Evolutionary conservation across 495 filamentous ascomycete species (phyloP), one percentile per base, ranked within the genome.

Genomic region (Thermothielavioides terrestris): DNA sequence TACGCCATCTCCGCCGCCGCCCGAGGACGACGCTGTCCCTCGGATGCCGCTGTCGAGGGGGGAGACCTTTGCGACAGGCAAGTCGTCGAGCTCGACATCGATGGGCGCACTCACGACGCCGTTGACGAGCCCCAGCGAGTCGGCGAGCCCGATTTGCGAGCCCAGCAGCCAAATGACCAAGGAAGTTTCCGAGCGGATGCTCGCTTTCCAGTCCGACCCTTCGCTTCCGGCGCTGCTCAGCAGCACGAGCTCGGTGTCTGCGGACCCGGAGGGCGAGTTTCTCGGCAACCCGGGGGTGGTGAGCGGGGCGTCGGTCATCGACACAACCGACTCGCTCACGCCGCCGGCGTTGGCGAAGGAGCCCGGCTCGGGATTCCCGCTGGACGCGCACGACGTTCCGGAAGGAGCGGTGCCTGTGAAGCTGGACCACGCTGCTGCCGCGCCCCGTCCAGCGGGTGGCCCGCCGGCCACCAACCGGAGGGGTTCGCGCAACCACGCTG

Each of bases 221-320:
- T 87, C 84, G 35, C 75, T 89, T 6, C 85, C 85, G 3, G 85
- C 85, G 32, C 76, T 89, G 6, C 71, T 87, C 12, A 88, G 84
- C 26, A 81, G 84, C n/a, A 83, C 84, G n/a, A 86, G 84, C 23
- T 89, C 85, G n/a, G 68, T 88, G 17, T 88, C 82, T 17, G 80
- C 71, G 11, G 75, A 79, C 36, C 59, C 69, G 1, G 78, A 80
- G 54, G 75, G 70, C 6, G 76, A 80, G 26, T 74, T 78, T 36
- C 64, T 78, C 12, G 58, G 69, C 43, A 62, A 64, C n/a, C 76
- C 76, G 6, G 75, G 75, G 4, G 59, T 69, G 6, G 57, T 73
- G 25, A 59, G 62, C 36, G 62, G 60, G 25, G 58, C 61, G 23
- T 67, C 63, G 10, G 60, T 67, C 23, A 69, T 71, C 25, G 68